Conservation (phyloP, 2,329 filamentous ascomycete species). For the Fusarium sarcochroum region DNA sequence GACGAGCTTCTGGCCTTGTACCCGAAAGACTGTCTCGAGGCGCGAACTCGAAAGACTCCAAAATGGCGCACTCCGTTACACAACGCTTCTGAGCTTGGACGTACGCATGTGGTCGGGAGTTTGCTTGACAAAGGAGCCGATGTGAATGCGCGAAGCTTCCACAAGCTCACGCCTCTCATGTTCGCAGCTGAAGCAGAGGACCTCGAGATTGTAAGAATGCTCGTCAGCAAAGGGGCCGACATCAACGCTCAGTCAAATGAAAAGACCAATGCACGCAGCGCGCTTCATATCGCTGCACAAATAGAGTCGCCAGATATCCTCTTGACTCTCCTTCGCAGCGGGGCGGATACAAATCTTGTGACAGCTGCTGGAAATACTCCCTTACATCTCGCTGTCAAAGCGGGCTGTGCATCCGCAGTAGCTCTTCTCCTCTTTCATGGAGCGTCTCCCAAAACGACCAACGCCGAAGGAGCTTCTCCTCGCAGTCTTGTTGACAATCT, state of each 20-base stretch:
- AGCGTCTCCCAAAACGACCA: constrained; percentile 6
- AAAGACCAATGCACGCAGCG: neutral
- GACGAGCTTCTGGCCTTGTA: constrained; percentile 21
- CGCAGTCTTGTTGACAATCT: neutral
- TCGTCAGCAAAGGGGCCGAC: constrained; percentile 14
- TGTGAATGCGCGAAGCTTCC: constrained; percentile 15
- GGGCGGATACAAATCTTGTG: constrained; percentile 4
- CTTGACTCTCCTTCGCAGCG: neutral
- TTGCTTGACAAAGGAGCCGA: constrained; percentile 23
- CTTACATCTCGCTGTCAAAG: constrained; percentile 21
- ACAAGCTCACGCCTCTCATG: constrained; percentile 13
- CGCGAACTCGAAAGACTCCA: neutral
- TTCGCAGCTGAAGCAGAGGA: constrained; percentile 17
- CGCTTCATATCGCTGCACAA: constrained; percentile 20
- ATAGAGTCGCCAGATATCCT: constrained; percentile 8
- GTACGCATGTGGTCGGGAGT: neutral
- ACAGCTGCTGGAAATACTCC: constrained; percentile 15
- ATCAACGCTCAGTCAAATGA: constrained; percentile 22
- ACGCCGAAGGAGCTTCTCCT: constrained; percentile 6
- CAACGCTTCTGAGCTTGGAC: constrained; percentile 17
- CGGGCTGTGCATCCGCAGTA: constrained; percentile 6
- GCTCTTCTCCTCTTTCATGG: constrained; percentile 29
- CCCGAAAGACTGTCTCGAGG: constrained; percentile 22
- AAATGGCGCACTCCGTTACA: constrained; percentile 30
- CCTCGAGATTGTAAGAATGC: constrained; percentile 15